These are phyloP conservation scores for Perkinsus olseni DNA, from an alignment of 169 alveolate genomes.

Conservation along the genomic window DNA sequence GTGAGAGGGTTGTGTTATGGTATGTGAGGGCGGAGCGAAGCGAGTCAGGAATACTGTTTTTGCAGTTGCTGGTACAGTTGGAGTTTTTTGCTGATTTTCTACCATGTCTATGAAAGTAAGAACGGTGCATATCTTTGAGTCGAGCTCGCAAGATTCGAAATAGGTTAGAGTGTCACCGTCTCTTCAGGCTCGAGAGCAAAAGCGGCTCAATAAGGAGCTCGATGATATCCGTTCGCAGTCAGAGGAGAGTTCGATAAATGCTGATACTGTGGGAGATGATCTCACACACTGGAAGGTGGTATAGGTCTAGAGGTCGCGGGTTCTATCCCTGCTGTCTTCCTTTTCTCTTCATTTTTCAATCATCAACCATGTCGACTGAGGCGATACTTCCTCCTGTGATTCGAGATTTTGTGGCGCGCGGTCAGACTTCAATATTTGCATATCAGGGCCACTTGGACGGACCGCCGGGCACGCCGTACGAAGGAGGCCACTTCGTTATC, in stretches of 20 bases:
- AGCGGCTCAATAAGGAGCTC: not conserved
- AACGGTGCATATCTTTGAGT: not conserved
- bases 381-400: no score
- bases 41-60: not conserved
- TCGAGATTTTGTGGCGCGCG: not conserved
- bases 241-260: not conserved
- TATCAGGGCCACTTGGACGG: not conserved
- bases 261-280: not conserved
- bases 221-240: not conserved
- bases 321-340: not conserved
- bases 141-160: not conserved
- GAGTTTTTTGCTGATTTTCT: not conserved
- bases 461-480: slow-evolving; percentile 78
- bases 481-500: slow-evolving; percentile 78
- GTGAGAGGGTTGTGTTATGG: not conserved
- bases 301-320: not conserved
- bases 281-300: not conserved
- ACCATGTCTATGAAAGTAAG: not conserved
- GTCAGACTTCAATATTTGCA: not conserved
- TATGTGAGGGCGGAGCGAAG: not conserved
- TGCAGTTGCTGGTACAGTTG: not conserved
- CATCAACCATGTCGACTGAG: not conserved
- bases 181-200: not conserved
- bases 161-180: not conserved
- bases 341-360: not conserved